Evolutionary conservation across 2,329 filamentous ascomycete genomes (phyloP).

Genomic region (Mycosphaerelloides madeirae): DNA sequence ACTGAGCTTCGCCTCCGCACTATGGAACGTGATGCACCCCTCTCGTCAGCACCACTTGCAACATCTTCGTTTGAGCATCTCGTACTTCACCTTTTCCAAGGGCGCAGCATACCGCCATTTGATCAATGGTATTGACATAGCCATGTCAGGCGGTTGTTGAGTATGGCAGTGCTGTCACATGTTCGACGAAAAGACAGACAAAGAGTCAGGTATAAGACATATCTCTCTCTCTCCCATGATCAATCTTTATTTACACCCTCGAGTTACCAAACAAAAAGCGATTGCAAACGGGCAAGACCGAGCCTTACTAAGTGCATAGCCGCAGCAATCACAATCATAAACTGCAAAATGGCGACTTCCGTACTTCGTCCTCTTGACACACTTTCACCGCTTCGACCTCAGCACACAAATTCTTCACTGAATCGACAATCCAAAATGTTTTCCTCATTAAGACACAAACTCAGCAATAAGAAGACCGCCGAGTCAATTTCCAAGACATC

Average conservation of each 20-base stretch:
- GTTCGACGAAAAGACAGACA: no score
- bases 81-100: not conserved
- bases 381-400: constrained; percentile 8
- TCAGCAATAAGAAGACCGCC: constrained; percentile 5
- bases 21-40: no score
- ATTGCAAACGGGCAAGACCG: not conserved
- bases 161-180: not conserved
- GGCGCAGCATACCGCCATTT: not conserved
- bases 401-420: constrained; percentile 17
- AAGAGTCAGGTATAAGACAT: no score
- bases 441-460: constrained; percentile 19
- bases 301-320: not conserved
- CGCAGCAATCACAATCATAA: not conserved
- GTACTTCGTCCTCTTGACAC: not conserved
- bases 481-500: not conserved
- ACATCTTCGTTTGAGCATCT: not conserved
- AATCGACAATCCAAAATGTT: constrained; percentile 17
- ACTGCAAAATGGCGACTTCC: constrained; percentile 4
- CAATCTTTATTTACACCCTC: no score
- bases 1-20: no score
- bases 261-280: no score
- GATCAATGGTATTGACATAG: not conserved
- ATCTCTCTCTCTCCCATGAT: no score
- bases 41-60: no score
- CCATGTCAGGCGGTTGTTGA: no score